Evolutionary conservation across 768 basidiomycete species (phyloP), one percentile per base, ranked within the genome.

Genomic region (Russula lepida): DNA sequence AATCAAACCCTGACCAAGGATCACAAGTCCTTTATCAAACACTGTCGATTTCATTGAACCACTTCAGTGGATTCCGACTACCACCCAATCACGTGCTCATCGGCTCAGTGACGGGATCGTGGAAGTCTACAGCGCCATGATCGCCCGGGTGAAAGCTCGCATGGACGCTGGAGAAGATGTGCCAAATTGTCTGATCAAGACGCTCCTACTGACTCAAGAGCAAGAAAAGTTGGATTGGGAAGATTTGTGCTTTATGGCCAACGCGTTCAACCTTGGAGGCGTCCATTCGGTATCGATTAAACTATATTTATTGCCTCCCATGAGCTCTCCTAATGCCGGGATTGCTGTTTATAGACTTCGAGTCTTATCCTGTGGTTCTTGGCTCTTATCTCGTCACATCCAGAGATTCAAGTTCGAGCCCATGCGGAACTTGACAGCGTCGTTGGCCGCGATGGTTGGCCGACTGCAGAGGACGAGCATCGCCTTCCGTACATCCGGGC

Each of bases 1-100:
- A 1, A 7, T 33, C 27, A 8, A 12, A 7, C 32, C 2, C 6
- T 52, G 21, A 56, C 39, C 17, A 11, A 23, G 1, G 37, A 33
- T 11, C 41, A 37, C 46, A 66, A 78, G 78, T 17, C 78, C 79
- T 0, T 69, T 75, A 27, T 77, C 78, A 1, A 81, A 80, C 59
- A 50, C 75, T 13, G 71, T 75, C 28, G 80, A 81, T 66, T 81
- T 79, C 56, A 58, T 80, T 4, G 73, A 73, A 17, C 59, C 75
- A 13, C 73, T 80, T 23, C 79, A 79, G 41, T 67, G 68, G 44
- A 47, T 80, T 2, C 78, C 78, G 1, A 76, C 71, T 32, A 60
- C 63, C 23, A 76, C 75, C 71, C 71, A 67, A 8, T 66, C 70
- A 0, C 75, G 80, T 13, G 78, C 71, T 4, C 68, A 68, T 50